A percentile compares a stretch with the other conserved stretches of the same genome.
These are phyloP conservation scores for Phascolomyces articulosus DNA, from an alignment of 371 early-diverging fungal genomes.

Conservation along the genomic window DNA sequence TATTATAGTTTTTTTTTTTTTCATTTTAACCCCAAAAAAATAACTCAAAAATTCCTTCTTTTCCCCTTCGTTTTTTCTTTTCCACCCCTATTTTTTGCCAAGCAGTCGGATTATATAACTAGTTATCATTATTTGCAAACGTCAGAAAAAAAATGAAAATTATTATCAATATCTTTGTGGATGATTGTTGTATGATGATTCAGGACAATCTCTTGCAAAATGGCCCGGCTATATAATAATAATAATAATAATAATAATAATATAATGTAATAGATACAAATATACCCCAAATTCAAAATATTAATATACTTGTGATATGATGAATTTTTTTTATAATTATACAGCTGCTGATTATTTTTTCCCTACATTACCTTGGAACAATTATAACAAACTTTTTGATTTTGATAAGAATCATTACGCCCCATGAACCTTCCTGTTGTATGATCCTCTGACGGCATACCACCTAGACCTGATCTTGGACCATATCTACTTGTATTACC, in stretches of 20 bases:
- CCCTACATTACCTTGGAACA: conserved; percentile 20
- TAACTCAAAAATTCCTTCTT: too few relatives aligned
- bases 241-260: too few relatives aligned
- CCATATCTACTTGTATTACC: background rate
- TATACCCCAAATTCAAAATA: too few relatives aligned
- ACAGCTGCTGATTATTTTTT: too few relatives aligned
- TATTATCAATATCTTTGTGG: background rate
- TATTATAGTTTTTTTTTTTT: too few relatives aligned
- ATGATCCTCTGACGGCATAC: background rate
- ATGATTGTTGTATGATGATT: background rate
- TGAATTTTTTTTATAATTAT: too few relatives aligned
- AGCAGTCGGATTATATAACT: background rate
- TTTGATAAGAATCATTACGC: background rate
- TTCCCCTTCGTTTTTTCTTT: too few relatives aligned
- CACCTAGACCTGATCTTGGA: background rate
- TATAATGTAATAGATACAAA: background rate
- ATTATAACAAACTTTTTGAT: conserved; percentile 9
- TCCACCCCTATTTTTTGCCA: background rate
- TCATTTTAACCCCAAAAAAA: too few relatives aligned
- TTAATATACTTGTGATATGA: too few relatives aligned
- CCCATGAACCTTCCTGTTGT: background rate
- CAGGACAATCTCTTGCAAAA: conserved; percentile 18
- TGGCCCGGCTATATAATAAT: conserved; percentile 19
- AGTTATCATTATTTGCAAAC: background rate
- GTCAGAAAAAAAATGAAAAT: background rate